Evolutionary conservation across 2,329 filamentous ascomycete species (phyloP), one percentile per base, ranked within the genome.

Genomic region (Cladophialophora yegresii): DNA sequence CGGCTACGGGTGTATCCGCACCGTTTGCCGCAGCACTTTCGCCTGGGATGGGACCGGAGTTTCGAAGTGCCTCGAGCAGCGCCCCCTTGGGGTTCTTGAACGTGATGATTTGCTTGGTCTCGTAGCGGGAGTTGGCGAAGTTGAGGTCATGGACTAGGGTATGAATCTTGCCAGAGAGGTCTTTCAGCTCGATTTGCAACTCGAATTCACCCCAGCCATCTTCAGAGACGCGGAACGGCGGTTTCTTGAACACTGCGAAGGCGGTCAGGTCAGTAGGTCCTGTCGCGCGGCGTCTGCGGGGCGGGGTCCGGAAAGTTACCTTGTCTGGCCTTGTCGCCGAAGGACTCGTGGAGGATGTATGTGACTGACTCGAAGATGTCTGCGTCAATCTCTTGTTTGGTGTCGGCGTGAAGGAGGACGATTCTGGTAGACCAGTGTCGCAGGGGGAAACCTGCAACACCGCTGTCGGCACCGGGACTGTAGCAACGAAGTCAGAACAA

Each of bases 131-230:
- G 70, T 88, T 84, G 71, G 86, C 84, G 78, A 99, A 99, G 83
- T 98, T 97, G 66, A 99, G 84, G 75, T 99, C 95, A 77, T 99
- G 95, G 57, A 83, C 80, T 69, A 99, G 83, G 13, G 85, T 83
- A 73, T 92, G 86, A 74, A 96, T 93, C 82, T 97, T 97, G 78
- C 95, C 92, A 32, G 89, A 87, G 10, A 68, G 61, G 50, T 89
- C 90, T 74, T 88, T 89, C 71, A 96, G 84, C 67, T 90, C 87
- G 73, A 98, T 95, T 54, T 83, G 84, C 87, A 99, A 93, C 76
- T 98, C 95, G 76, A 99, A 99, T 80, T 98, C 95, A 74, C 95
- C 95, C 95, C 95, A 99, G 71, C 95, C 95, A 79, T 97, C 91
- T 78, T 99, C 96, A 69, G 87, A 83, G 78, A 96, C 96, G 70